These are phyloP conservation scores for Rhodotorula sp. DNA, from an alignment of 1,284 basidiomycete genomes.

Conservation along the genomic window DNA sequence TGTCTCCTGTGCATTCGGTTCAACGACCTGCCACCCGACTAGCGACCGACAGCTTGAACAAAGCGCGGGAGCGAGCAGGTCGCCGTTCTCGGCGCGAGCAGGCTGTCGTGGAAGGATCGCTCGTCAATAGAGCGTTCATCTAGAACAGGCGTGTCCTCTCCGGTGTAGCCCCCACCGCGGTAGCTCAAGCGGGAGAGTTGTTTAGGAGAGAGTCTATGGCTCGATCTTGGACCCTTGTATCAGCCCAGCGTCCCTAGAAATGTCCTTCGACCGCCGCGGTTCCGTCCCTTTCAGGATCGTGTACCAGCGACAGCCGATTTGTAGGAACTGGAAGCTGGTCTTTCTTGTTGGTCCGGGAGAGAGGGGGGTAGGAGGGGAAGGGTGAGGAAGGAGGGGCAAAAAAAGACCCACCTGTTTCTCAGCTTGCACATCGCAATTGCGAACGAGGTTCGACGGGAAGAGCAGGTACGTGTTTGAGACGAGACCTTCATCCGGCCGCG, in stretches of 20 bases:
- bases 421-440: conserved; percentile 49
- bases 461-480: conserved; percentile 83
- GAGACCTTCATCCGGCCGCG: conserved; percentile 64
- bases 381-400: conserved; percentile 9
- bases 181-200: conserved; percentile 71
- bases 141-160: conserved; percentile 60
- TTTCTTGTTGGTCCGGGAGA: conserved; percentile 76
- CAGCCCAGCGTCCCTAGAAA: conserved; percentile 39
- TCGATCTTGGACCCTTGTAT: conserved; percentile 44
- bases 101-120: background rate
- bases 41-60: conserved; percentile 53
- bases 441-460: conserved; percentile 55
- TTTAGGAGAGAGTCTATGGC: conserved; percentile 51
- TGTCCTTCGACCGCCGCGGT: conserved; percentile 13
- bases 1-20: background rate
- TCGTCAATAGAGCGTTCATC: conserved; percentile 31
- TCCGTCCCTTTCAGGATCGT: conserved; percentile 49
- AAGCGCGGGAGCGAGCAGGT: conserved; percentile 63
- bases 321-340: conserved; percentile 46
- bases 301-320: conserved; percentile 2
- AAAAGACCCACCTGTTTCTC: conserved; percentile 61
- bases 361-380: conserved; percentile 24
- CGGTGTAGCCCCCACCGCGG: conserved; percentile 78
- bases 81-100: conserved; percentile 50
- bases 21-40: conserved; percentile 37